A percentile compares a stretch with the other conserved stretches of the same genome.
Conservation (phyloP, 2,329 filamentous ascomycete species). For the Fusarium sp. region DNA sequence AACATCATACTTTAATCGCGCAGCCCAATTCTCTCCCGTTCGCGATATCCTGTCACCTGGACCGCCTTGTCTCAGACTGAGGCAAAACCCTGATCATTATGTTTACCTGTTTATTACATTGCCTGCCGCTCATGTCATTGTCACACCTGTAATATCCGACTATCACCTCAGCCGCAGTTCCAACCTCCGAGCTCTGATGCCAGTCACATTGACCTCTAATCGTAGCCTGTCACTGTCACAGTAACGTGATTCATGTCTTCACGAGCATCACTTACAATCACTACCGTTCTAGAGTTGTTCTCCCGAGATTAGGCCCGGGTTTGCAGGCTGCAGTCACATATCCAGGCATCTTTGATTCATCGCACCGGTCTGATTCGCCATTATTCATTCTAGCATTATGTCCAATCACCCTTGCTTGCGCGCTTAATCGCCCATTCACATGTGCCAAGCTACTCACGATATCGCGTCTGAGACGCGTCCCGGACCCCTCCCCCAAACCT, state of each 20-base stretch:
- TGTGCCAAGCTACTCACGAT: constrained; percentile 15
- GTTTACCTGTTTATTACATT: not conserved
- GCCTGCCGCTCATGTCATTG: constrained; percentile 7
- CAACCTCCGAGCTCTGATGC: constrained; percentile 6
- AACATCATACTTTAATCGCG: constrained; percentile 10
- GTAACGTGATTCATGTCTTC: constrained; percentile 20
- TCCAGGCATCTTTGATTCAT: constrained; percentile 16
- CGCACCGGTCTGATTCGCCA: constrained; percentile 37
- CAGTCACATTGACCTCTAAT: constrained; percentile 7
- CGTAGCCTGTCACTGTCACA: constrained; percentile 23
- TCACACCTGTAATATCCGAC: constrained; percentile 19
- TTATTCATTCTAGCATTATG: constrained; percentile 25
- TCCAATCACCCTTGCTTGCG: constrained; percentile 37
- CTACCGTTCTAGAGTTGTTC: constrained; percentile 24
- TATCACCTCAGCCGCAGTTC: constrained; percentile 29
- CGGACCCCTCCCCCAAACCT: constrained; percentile 36
- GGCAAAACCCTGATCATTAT: not conserved
- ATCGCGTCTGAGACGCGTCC: constrained; percentile 39
- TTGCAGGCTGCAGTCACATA: constrained; percentile 37
- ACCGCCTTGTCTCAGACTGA: constrained; percentile 16
- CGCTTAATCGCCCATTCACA: constrained; percentile 44
- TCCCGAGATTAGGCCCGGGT: constrained; percentile 39
- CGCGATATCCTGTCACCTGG: constrained; percentile 4
- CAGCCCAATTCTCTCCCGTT: constrained; percentile 2
- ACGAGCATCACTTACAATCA: constrained; percentile 17